A percentile compares a stretch with the other conserved stretches of the same genome.
Conservation (phyloP, 805 yeast species). For the Starmera quercuum region DNA sequence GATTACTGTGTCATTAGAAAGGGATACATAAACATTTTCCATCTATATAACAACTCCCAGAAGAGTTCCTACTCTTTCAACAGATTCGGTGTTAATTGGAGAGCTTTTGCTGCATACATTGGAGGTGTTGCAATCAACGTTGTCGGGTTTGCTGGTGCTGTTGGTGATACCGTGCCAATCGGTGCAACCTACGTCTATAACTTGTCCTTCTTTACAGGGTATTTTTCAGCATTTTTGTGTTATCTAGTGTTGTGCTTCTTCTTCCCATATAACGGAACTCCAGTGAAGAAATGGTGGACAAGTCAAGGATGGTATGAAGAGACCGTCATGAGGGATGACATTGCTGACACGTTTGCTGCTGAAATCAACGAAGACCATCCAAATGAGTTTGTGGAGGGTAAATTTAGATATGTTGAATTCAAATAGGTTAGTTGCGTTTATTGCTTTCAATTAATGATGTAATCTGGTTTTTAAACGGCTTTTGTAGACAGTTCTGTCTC, state of each 20-base stretch:
- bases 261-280: constrained; percentile 46
- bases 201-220: constrained; percentile 74
- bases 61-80: constrained; percentile 51
- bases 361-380: constrained; percentile 5
- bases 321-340: constrained; percentile 54
- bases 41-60: constrained; percentile 45
- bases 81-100: constrained; percentile 67
- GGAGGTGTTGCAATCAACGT: constrained; percentile 78
- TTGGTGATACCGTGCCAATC: constrained; percentile 66
- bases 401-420: constrained; percentile 2
- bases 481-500: too few relatives aligned
- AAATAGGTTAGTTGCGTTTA: too few relatives aligned
- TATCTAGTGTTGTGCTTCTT: constrained; percentile 45
- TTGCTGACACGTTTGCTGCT: constrained; percentile 55
- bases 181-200: constrained; percentile 74
- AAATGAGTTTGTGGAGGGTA: constrained; percentile 13
- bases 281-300: constrained; percentile 28
- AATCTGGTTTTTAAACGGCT: too few relatives aligned
- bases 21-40: constrained; percentile 57
- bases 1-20: constrained; percentile 71
- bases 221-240: constrained; percentile 45
- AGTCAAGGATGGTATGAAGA: constrained; percentile 58
- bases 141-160: constrained; percentile 82
- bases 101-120: constrained; percentile 75
- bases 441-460: too few relatives aligned